Base-by-base conservation (phyloP, 495 filamentous ascomycete genomes). In the Annulohypoxylon stygium region DNA sequence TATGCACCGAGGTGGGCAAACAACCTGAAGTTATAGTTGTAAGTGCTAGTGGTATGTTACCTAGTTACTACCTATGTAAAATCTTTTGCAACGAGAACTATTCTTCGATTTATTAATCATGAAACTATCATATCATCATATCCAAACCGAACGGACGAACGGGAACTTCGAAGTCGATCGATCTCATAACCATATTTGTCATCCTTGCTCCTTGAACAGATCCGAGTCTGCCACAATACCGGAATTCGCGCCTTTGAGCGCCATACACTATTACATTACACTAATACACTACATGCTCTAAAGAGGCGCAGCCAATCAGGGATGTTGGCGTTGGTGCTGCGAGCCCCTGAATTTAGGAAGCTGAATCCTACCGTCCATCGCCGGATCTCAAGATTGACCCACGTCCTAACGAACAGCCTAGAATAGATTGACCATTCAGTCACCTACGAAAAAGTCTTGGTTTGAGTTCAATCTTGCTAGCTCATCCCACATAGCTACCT, bases 361-460 rank as follows among this genome's bases (percentile, higher is more conserved):
- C 34, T 48, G 65, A 73, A 68, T 73, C 70, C 65, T 61, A 61
- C 70, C 37, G 48, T 61, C 48, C 65, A 69, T 61, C 61, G 70
- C 51, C 61, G 54, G 70, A 65, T 69, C 65, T 73, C 20, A 16
- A 68, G 45, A 73, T 69, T 55, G 54, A 65, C 65, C 65, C 60
- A 68, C 23, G 39, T 33, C 20, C 43, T 41, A 66, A 25, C 43
- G 25, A 58, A 34, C 45, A 72, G 51, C 55, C 14, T 30, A 62
- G 63, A 71, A 67, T 71, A 65, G 62, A 67, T 67, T 62, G 33
- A 59, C 34, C 41, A 47, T 67, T 71, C 63, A 62, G 58, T 6
- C 30, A 30, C 30, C 30, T 30, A 34, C 12, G 2, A 43, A 9
- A 26, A 20, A 26, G 14, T 25, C 45, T 61, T 48, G 47, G 23